A percentile compares a stretch with the other conserved stretches of the same genome.
Evolutionary conservation across 192 early-diverging fungal species (phyloP).

Genomic region (Backusella tuberculispora): DNA sequence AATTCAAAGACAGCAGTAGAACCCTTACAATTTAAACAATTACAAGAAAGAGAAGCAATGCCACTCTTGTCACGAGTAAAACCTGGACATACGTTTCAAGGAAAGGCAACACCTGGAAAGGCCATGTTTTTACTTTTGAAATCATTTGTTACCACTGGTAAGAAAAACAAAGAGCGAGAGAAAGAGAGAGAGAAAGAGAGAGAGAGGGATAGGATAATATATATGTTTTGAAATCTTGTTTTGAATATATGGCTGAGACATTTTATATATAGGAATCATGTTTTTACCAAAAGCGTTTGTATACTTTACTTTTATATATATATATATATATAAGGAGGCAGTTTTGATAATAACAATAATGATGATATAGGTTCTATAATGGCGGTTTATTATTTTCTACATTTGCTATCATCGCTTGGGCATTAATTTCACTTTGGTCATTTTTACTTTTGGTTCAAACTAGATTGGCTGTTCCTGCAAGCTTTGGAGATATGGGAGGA

Average conservation of each 20-base stretch:
- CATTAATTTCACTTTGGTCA: constrained; percentile 63
- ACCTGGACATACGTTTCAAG: constrained; percentile 40
- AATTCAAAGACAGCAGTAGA: constrained; percentile 3
- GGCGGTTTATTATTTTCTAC: constrained; percentile 70
- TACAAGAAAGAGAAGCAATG: constrained; percentile 31
- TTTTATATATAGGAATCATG: constrained; percentile 29
- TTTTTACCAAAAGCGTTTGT: constrained; percentile 39
- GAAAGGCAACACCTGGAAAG: constrained; percentile 67
- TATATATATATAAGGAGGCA: background rate
- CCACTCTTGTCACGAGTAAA: constrained; percentile 33
- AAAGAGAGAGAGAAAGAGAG: background rate
- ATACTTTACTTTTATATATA: background rate
- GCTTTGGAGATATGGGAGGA: constrained; percentile 72
- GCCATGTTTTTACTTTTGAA: constrained; percentile 80
- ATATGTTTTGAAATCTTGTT: background rate
- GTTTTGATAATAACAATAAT: background rate
- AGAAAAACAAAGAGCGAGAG: background rate
- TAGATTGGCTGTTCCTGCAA: constrained; percentile 62
- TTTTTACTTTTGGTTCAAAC: constrained; percentile 73
- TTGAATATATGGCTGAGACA: constrained; percentile 11
- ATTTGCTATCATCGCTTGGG: constrained; percentile 58
- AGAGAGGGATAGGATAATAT: background rate
- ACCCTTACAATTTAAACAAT: constrained; percentile 29
- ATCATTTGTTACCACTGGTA: constrained; percentile 63
- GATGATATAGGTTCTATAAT: constrained; percentile 57